These are phyloP conservation scores for Bertia moriformis DNA, from an alignment of 2,329 filamentous ascomycete species.

Conservation along the genomic window DNA sequence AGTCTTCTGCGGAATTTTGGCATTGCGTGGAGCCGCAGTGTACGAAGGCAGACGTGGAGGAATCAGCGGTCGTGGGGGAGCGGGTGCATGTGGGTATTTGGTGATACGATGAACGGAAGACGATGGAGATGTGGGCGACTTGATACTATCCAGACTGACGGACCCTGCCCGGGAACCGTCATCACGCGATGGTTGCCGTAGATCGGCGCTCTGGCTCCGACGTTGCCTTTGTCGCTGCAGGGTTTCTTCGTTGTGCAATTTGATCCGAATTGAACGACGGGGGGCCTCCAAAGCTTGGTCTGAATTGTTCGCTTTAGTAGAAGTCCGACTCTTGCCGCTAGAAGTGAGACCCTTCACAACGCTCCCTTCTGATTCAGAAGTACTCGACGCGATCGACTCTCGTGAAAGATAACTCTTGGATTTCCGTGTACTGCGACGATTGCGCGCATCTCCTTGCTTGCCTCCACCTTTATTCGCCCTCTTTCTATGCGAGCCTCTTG, in stretches of 20 bases:
- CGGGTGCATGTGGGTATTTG: slow-evolving; percentile 54
- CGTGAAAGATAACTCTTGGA: neutral
- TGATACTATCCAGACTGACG: slow-evolving; percentile 39
- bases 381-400: neutral
- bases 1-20: slow-evolving; percentile 44
- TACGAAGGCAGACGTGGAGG: slow-evolving; percentile 55
- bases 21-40: slow-evolving; percentile 22
- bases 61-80: slow-evolving; percentile 54
- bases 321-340: slow-evolving; percentile 20
- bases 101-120: slow-evolving; percentile 39
- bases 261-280: slow-evolving; percentile 55
- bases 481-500: neutral
- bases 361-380: neutral
- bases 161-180: slow-evolving; percentile 4
- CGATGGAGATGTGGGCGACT: slow-evolving; percentile 54
- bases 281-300: slow-evolving; percentile 10
- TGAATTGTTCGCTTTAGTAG: slow-evolving; percentile 24
- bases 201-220: slow-evolving; percentile 7
- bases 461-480: neutral
- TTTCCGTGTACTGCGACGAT: neutral
- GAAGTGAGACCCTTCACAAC: neutral
- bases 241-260: slow-evolving; percentile 50
- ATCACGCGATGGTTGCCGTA: neutral
- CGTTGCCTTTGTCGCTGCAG: slow-evolving; percentile 31
- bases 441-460: neutral